Conservation (phyloP, 1,139 yeast genomes). For the Candida pseudoviswanathii region DNA sequence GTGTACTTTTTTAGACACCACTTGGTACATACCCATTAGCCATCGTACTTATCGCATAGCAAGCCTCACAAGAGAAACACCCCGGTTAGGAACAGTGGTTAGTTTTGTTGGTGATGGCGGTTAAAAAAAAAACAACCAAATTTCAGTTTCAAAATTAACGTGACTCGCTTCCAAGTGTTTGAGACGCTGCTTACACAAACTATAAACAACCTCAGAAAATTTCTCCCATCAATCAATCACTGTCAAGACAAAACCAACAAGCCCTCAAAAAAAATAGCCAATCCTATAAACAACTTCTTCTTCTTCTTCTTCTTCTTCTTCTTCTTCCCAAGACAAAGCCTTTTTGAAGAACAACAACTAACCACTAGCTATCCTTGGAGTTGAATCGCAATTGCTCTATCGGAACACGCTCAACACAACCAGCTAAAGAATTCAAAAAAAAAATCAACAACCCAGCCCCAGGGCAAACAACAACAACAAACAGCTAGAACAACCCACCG, state of each 20-base stretch:
- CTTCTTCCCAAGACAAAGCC: background rate
- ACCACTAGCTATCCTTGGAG: background rate
- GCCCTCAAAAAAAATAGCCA: background rate
- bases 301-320: background rate
- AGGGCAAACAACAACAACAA: background rate
- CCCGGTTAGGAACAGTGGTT: no score
- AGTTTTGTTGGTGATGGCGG: no score
- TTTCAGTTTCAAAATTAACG: background rate
- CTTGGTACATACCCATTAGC: no score
- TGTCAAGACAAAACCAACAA: background rate
- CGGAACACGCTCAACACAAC: background rate
- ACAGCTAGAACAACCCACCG: background rate
- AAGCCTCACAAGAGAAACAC: no score
- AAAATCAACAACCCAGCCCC: background rate
- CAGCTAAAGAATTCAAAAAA: background rate
- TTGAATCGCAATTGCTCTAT: background rate
- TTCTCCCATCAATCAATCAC: background rate
- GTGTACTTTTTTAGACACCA: no score
- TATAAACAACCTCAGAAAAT: conserved; percentile 2
- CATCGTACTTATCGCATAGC: no score
- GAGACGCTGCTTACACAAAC: background rate
- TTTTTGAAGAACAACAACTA: background rate
- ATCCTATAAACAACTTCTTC: conserved; percentile 1
- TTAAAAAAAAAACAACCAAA: background rate
- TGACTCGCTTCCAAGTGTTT: background rate